Percentiles rank a stretch among this genome's conserved stretches.
These are phyloP conservation scores for Dictyostelium purpureum DNA, from an alignment of 78 protist genomes.

Conservation along the genomic window DNA sequence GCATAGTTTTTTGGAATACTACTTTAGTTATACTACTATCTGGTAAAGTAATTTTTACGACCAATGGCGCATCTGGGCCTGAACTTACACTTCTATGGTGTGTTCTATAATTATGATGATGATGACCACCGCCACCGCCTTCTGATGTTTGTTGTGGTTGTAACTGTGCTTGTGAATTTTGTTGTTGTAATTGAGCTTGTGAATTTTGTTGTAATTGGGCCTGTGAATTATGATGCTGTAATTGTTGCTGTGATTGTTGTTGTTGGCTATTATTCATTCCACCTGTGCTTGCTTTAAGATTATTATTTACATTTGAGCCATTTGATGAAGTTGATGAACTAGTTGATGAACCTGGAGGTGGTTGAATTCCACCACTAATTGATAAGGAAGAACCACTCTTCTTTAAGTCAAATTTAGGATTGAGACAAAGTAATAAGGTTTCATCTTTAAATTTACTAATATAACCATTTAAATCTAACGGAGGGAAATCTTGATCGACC, in stretches of 20 bases:
- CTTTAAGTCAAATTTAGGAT: constrained; percentile 53
- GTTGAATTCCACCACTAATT: not conserved
- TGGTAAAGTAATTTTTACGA: constrained; percentile 59
- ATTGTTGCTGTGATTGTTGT: not conserved
- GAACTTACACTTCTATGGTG: constrained; percentile 20
- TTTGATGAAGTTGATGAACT: not conserved
- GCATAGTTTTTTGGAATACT: constrained; percentile 55
- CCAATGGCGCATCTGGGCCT: constrained; percentile 13
- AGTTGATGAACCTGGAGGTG: not conserved
- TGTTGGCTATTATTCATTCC: no score
- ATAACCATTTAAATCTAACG: constrained; percentile 45
- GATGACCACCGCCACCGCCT: not conserved
- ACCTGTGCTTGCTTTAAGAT: not conserved
- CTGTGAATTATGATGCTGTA: not conserved
- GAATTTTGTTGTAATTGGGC: not conserved
- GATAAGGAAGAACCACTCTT: not conserved
- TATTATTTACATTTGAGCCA: not conserved
- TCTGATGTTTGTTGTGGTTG: not conserved
- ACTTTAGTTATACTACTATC: constrained; percentile 67
- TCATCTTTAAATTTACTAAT: constrained; percentile 60
- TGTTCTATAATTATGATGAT: not conserved
- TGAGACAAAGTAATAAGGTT: constrained; percentile 19
- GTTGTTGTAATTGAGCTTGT: not conserved
- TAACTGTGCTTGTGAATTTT: not conserved
- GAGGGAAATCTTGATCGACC: constrained; percentile 61